Conservation (phyloP, 805 yeast genomes). For the Cyberlindnera amylophila region DNA sequence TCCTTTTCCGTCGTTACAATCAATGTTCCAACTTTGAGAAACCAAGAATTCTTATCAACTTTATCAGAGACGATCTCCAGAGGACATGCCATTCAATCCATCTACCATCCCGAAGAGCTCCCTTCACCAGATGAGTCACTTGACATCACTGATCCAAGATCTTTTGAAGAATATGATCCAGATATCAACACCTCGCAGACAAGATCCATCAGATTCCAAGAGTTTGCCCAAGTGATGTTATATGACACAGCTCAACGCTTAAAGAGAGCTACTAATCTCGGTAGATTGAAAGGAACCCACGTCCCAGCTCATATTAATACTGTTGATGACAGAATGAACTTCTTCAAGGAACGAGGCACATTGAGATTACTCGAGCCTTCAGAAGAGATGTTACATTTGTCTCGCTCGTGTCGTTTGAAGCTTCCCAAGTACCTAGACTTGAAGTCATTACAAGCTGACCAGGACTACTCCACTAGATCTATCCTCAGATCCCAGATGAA, state of each 20-base stretch:
- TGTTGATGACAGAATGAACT: neutral
- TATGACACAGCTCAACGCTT: conserved; percentile 1
- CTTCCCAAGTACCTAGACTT: neutral
- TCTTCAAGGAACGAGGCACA: conserved; percentile 6
- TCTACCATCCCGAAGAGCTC: conserved; percentile 1
- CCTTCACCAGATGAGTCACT: neutral
- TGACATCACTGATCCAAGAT: neutral
- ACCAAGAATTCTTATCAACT: neutral
- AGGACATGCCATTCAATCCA: conserved; percentile 1
- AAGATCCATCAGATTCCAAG: conserved; percentile 4
- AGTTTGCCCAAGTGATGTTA: conserved; percentile 4
- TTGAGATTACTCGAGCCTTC: neutral
- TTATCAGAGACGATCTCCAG: conserved; percentile 4
- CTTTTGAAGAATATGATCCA: neutral
- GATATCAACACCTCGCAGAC: neutral
- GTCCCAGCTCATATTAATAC: neutral
- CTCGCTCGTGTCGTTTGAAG: conserved; percentile 3
- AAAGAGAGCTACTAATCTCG: neutral
- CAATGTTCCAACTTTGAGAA: neutral
- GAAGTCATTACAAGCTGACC: neutral
- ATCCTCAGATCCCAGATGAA: conserved; percentile 8
- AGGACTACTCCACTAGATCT: neutral
- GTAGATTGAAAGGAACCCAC: neutral
- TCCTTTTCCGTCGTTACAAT: neutral
- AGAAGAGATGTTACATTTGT: neutral